Conservation (phyloP, 306 rosid species). For the Myrica gale region DNA sequence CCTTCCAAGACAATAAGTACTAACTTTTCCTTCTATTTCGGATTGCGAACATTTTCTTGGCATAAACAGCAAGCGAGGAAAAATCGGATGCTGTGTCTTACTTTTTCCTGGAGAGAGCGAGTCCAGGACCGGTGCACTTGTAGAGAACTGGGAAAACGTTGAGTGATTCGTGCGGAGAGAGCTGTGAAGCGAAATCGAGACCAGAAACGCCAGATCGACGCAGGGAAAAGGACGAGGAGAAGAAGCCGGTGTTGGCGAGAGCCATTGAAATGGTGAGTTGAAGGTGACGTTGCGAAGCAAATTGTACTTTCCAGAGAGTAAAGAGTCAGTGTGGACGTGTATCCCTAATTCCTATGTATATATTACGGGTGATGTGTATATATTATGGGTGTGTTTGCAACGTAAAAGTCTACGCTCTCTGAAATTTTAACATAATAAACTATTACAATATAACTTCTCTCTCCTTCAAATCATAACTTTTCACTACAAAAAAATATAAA, state of each 20-base stretch:
- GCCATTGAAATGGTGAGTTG: conserved; percentile 43
- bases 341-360: too few relatives aligned
- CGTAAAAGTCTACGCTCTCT: too few relatives aligned
- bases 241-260: conserved; percentile 40
- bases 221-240: conserved; percentile 45
- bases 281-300: not conserved
- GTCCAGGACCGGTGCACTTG: conserved; percentile 15
- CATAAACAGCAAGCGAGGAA: conserved; percentile 13
- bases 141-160: conserved; percentile 7
- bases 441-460: too few relatives aligned
- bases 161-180: conserved; percentile 26
- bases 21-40: not conserved
- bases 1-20: not conserved
- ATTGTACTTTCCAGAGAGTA: not conserved
- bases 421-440: too few relatives aligned
- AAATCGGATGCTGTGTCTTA: conserved; percentile 16
- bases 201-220: conserved; percentile 34
- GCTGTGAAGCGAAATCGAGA: conserved; percentile 32
- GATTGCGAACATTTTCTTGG: conserved; percentile 6
- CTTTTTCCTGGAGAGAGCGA: conserved; percentile 29
- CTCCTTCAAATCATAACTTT: too few relatives aligned
- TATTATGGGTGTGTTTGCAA: too few relatives aligned
- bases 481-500: too few relatives aligned
- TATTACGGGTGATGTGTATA: too few relatives aligned
- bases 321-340: not conserved